Conservation (phyloP, 129 eudicot genomes). For the Arctium lappa region DNA sequence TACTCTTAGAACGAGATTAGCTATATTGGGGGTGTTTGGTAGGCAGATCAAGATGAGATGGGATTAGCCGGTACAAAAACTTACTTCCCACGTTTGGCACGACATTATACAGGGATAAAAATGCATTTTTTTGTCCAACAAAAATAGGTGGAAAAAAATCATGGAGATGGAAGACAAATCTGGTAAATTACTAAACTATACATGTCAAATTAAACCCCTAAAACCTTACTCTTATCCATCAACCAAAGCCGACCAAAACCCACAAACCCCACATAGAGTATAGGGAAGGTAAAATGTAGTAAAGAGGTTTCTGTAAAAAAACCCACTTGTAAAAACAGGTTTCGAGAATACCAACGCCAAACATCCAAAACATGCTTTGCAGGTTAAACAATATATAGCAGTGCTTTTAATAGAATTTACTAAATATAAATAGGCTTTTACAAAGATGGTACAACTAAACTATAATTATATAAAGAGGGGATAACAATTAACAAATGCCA, state of each 20-base stretch:
- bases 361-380: background rate
- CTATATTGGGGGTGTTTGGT: no score
- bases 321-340: background rate
- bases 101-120: no score
- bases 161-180: no score
- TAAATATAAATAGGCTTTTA: background rate
- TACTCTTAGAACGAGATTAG: background rate
- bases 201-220: background rate
- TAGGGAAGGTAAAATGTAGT: no score
- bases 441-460: background rate
- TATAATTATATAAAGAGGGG: background rate
- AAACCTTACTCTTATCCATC: no score
- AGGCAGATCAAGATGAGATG: no score
- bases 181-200: background rate
- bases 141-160: background rate
- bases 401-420: background rate
- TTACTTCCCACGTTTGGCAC: no score
- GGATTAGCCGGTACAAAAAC: no score
- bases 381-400: background rate
- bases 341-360: background rate
- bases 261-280: no score
- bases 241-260: no score
- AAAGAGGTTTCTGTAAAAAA: no score
- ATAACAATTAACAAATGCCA: background rate
- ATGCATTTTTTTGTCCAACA: background rate